A percentile compares a stretch with the other conserved stretches of the same genome.
phyloP scores from a whole-genome alignment of 1,284 basidiomycete species.

The Mycosarcoma mackinlayi region DNA sequence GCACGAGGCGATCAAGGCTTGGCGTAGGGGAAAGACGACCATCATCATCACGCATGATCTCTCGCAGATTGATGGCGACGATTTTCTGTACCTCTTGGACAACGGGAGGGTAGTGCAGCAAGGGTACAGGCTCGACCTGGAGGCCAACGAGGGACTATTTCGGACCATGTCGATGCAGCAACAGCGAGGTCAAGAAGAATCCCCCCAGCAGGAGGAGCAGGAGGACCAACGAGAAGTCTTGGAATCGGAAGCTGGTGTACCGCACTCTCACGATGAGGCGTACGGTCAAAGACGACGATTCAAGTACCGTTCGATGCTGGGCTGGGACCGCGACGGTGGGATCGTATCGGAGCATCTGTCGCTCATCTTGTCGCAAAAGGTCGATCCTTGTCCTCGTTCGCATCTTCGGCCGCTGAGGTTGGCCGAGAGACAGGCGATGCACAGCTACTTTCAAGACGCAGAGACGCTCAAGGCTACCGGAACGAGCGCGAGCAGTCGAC shows the following conservation, averaged over 20 bases:
- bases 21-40: slow-evolving; percentile 86
- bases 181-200: neutral
- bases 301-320: slow-evolving; percentile 35
- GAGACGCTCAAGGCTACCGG: slow-evolving; percentile 32
- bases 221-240: slow-evolving; percentile 69
- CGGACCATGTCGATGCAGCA: slow-evolving; percentile 16
- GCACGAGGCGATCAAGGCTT: slow-evolving; percentile 85
- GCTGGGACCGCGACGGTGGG: slow-evolving; percentile 31
- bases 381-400: slow-evolving; percentile 15
- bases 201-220: neutral
- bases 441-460: slow-evolving; percentile 36
- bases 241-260: slow-evolving; percentile 34
- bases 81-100: slow-evolving; percentile 93
- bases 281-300: slow-evolving; percentile 69
- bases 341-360: slow-evolving; percentile 36
- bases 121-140: slow-evolving; percentile 83
- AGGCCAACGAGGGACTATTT: slow-evolving; percentile 64
- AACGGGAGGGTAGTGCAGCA: slow-evolving; percentile 85
- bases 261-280: slow-evolving; percentile 48
- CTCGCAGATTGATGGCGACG: slow-evolving; percentile 78
- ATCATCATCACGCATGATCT: slow-evolving; percentile 97
- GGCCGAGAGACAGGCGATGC: slow-evolving; percentile 34
- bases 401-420: slow-evolving; percentile 40
- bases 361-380: slow-evolving; percentile 36
- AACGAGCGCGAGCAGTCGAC: slow-evolving; percentile 33